Evolutionary conservation across 169 alveolate species (phyloP), one percentile per base, ranked within the genome.

Genomic region (Plasmodium falciparum): DNA sequence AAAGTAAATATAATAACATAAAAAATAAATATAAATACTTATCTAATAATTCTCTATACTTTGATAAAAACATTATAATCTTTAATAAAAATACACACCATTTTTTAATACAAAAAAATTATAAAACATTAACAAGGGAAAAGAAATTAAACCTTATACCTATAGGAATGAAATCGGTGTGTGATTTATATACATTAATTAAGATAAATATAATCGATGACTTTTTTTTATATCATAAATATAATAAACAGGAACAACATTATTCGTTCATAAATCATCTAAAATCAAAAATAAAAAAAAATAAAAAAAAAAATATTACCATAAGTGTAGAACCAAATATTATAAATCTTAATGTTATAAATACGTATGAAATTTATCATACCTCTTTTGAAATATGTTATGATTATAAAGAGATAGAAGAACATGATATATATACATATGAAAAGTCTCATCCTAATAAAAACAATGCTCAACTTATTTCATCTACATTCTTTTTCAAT

Each of bases 311-410:
- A 49, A 29, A 76, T 5, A 12, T 49, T 8, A 29, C 17, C 45
- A 65, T 76, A 33, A 26, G 59, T n/a, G 43, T 76, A 20, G 7
- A 63, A 1, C 89, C 89, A 3, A 45, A 65, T 26, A 22, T 76
- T 1, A 52, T 76, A 13, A 24, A 76, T 39, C 66, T 76, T 2
- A 45, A 56, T 6, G n/a, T 45, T 3, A 39, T 76, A n/a, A 26
- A 50, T 15, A 76, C 89, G 5, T 43, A 76, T 56, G 78, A 76
- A 11, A 56, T 76, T 9, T 63, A 54, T 65, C 89, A 76, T 43
- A 39, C 74, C 11, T 43, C 29, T 39, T 76, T 76, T 69, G 70
- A 49, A 3, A 24, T 76, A 45, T 58, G 26, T 63, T 76, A 76
- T 49, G 75, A 71, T 8, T 47, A 13, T 20, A 71, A 45, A 20